Evolutionary conservation across 1,284 basidiomycete species (phyloP).

Genomic region (Sanguinoderma infundibulare): DNA sequence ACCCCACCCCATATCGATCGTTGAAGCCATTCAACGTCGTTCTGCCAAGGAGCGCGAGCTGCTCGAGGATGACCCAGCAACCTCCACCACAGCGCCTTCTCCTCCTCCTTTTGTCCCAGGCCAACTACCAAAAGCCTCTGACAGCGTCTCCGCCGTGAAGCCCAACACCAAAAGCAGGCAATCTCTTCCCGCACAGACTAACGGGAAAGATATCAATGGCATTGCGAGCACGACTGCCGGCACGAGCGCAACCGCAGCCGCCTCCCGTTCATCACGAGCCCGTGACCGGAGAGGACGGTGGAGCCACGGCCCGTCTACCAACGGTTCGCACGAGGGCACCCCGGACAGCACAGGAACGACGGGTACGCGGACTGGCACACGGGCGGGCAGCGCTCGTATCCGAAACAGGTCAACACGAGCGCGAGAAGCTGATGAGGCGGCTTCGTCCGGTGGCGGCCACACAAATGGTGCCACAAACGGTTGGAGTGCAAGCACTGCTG

Average conservation of each 20-base stretch:
- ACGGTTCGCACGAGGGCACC: constrained; percentile 15
- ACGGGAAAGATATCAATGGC: constrained; percentile 23
- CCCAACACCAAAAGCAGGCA: constrained; percentile 21
- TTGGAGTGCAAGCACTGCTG: constrained; percentile 9
- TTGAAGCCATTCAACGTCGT: constrained; percentile 59
- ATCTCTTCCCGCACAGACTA: constrained; percentile 19
- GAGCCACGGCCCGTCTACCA: constrained; percentile 15
- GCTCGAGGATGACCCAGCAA: constrained; percentile 62
- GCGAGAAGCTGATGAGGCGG: constrained; percentile 22
- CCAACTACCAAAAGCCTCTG: constrained; percentile 9
- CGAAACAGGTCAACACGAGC: constrained; percentile 24
- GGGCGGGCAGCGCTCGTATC: constrained; percentile 26
- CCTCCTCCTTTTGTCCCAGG: constrained; percentile 17
- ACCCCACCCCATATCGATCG: constrained; percentile 61
- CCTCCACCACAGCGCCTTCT: constrained; percentile 39
- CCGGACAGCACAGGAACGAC: constrained; percentile 15
- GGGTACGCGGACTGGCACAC: constrained; percentile 11
- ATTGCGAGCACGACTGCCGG: constrained; percentile 6
- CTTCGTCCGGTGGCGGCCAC: constrained; percentile 7
- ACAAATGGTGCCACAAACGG: constrained; percentile 16
- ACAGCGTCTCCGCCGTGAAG: constrained; percentile 8
- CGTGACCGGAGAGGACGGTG: constrained; percentile 29
- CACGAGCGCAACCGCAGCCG: constrained; percentile 6
- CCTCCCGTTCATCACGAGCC: constrained; percentile 12
- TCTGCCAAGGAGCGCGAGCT: constrained; percentile 60